Evolutionary conservation across 1,284 basidiomycete species (phyloP).

Genomic region (Fomitopsis pinicola): DNA sequence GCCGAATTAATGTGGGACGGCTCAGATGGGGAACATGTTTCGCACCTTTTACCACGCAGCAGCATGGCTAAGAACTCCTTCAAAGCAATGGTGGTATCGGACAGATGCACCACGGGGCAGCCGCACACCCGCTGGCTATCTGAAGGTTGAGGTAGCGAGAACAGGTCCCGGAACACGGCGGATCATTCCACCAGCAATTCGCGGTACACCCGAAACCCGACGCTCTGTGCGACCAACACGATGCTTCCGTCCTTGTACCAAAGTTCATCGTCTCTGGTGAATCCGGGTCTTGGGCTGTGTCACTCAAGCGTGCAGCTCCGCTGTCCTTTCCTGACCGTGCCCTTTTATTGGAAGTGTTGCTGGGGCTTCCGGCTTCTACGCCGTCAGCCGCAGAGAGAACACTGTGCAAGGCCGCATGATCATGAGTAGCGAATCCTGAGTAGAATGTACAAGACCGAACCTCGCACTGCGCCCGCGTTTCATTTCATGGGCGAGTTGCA

Average conservation of each 20-base stretch:
- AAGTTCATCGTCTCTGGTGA: background rate
- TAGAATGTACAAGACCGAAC: no score
- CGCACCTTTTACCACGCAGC: background rate
- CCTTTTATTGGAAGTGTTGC: background rate
- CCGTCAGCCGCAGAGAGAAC: no score
- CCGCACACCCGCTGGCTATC: background rate
- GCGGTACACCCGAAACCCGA: slow-evolving; percentile 11
- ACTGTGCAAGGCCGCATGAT: no score
- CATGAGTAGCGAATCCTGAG: no score
- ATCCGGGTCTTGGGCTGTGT: background rate
- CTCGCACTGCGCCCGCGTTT: no score
- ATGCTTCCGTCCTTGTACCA: slow-evolving; percentile 17
- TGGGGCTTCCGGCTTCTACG: background rate
- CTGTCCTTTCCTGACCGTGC: no score
- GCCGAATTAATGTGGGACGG: no score
- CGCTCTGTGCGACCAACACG: slow-evolving; percentile 8
- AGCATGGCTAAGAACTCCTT: background rate
- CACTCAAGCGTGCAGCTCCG: no score
- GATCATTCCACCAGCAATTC: slow-evolving; percentile 12
- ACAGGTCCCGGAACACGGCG: slow-evolving; percentile 13
- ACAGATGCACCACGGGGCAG: background rate
- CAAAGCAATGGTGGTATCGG: slow-evolving; percentile 15
- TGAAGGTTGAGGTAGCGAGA: slow-evolving; percentile 5
- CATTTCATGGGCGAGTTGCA: no score
- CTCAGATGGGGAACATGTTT: background rate